phyloP scores from a whole-genome alignment of 1,139 yeast genomes.

The Spathaspora sp. region DNA sequence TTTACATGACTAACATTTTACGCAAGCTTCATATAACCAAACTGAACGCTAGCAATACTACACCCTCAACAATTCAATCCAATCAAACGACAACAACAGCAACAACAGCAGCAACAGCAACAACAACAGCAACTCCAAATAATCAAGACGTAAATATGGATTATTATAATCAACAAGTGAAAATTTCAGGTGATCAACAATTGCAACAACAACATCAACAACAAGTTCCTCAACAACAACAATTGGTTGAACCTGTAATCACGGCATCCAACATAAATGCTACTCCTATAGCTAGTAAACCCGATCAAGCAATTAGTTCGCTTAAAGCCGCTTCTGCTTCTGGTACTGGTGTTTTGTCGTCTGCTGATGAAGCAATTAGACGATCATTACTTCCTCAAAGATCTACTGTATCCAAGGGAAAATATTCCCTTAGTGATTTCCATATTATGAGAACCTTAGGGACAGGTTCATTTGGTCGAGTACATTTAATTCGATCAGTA shows the following conservation, averaged over 20 bases:
- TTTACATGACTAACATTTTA: constrained; percentile 21
- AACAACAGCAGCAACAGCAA: constrained; percentile 9
- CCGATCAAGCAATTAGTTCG: neutral
- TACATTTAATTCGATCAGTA: constrained; percentile 56
- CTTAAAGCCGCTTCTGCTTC: neutral
- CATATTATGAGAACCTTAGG: constrained; percentile 57
- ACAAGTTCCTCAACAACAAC: constrained; percentile 9
- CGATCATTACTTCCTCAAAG: constrained; percentile 33
- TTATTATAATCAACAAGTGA: constrained; percentile 8
- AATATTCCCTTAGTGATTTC: constrained; percentile 53
- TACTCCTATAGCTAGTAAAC: constrained; percentile 10
- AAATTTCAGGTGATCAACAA: constrained; percentile 2
- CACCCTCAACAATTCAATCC: constrained; percentile 4
- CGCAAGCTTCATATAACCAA: constrained; percentile 22
- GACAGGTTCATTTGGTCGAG: constrained; percentile 64
- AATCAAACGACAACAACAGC: neutral
- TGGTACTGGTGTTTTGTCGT: neutral
- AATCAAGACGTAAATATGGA: constrained; percentile 7
- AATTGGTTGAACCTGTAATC: constrained; percentile 7
- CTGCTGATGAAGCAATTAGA: constrained; percentile 27
- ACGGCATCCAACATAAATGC: constrained; percentile 5
- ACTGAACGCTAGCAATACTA: constrained; percentile 11
- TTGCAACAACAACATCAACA: constrained; percentile 7
- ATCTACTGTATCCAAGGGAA: constrained; percentile 51
- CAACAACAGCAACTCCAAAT: constrained; percentile 7